Percentiles rank a stretch among this genome's conserved stretches.
Evolutionary conservation across 1,284 basidiomycete genomes (phyloP).

Genomic region (Tilletia indica): DNA sequence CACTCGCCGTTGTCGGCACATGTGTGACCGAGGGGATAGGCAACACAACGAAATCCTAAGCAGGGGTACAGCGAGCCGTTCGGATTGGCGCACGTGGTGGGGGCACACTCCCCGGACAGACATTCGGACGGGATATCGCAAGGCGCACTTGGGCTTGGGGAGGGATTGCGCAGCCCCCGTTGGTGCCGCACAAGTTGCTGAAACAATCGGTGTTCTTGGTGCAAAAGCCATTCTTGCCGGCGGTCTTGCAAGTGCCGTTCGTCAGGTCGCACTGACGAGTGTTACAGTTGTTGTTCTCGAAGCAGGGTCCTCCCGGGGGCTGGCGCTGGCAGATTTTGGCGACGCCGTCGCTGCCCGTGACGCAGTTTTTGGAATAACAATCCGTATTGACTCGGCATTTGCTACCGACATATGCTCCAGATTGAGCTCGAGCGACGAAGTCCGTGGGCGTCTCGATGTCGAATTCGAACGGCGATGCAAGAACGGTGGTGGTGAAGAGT

Average conservation of each 20-base stretch:
- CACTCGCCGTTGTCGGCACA: constrained; percentile 12
- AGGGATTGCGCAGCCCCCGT: no score
- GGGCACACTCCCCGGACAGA: no score
- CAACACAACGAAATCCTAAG: no score
- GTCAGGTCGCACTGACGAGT: background rate
- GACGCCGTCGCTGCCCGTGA: background rate
- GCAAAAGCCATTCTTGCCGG: no score
- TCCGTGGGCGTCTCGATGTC: background rate
- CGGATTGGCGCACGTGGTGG: no score
- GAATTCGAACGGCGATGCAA: background rate
- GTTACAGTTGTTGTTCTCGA: background rate
- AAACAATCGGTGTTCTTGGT: no score
- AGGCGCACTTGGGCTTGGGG: no score
- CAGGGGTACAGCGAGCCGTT: no score
- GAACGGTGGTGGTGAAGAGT: background rate
- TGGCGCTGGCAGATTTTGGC: background rate
- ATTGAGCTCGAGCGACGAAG: background rate
- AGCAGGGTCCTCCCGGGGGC: background rate
- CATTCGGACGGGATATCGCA: no score
- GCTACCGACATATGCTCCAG: background rate
- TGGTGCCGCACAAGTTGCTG: no score
- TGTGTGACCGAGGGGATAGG: background rate
- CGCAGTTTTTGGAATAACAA: background rate
- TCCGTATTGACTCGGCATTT: background rate
- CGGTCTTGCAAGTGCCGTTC: background rate